Base-by-base conservation (phyloP, 176 grass and related monocot species). In the Guadua angustifolia region DNA sequence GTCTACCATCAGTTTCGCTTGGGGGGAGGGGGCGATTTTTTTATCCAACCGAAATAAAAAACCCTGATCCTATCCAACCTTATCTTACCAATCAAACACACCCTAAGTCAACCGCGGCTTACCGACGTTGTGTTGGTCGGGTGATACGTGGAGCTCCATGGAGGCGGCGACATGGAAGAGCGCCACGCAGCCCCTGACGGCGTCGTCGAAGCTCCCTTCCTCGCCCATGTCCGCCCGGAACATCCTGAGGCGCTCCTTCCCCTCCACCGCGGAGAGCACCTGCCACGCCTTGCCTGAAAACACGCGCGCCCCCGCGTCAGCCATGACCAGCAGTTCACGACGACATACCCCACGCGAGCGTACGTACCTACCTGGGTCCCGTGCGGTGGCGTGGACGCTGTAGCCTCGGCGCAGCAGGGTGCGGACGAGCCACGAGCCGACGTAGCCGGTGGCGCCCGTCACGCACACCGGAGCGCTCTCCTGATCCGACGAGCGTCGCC, bases 161-260 rank as follows among this genome's bases (percentile, higher is more conserved):
- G 88, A 92, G n/a, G 95, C 95, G 24, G 95, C 95, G 56, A 94
- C 95, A 74, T 94, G 95, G 86, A 97, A 89, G 32, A 97, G 53
- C 60, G 57, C 79, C 7, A 78, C 58, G 32, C 95, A 97, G 1
- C 84, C 82, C 9, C 45, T 44, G 22, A 90, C 71, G 57, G 92
- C 90, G 32, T 66, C 88, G 57, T 93, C 92, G 75, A 91, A 97
- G 88, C 95, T 97, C 55, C 90, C 86, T 42, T 93, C 92, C 85
- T 93, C 84, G 58, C 67, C 79, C 76, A 97, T 88, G 90, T 97
- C 92, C 81, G 88, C 92, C 85, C 82, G 79, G 66, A 93, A 97
- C 81, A 91, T 79, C 70, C 35, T 68, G 10, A 97, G 74, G 65
- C 78, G 73, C 3, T 79, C 62, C 13, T 25, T 59, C 9, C 75